A percentile compares a stretch with the other conserved stretches of the same genome.
These are phyloP conservation scores for Trichoderma aggressivum DNA, from an alignment of 2,329 filamentous ascomycete species.

Conservation along the genomic window DNA sequence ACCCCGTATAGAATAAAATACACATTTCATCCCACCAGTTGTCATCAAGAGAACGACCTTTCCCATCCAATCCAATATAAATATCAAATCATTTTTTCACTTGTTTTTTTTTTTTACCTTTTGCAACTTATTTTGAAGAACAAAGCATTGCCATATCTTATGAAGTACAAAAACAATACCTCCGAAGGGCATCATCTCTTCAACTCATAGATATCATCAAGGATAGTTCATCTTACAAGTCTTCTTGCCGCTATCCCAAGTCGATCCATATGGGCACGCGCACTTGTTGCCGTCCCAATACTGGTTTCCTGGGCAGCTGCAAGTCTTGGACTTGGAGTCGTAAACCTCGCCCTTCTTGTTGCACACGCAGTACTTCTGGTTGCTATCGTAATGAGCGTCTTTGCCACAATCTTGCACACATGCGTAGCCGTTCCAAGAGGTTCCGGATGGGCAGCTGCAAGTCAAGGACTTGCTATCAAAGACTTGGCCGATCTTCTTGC, in stretches of 20 bases:
- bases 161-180: not conserved
- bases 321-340: constrained; percentile 11
- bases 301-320: constrained; percentile 16
- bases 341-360: constrained; percentile 17
- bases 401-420: constrained; percentile 20
- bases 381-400: constrained; percentile 5
- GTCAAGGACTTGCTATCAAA: constrained; percentile 3
- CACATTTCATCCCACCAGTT: not conserved
- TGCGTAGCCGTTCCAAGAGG: constrained; percentile 1
- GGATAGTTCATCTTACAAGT: constrained; percentile 2
- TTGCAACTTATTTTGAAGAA: not conserved
- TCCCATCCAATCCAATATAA: not conserved
- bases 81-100: not conserved
- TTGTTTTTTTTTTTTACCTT: not conserved
- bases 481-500: constrained; percentile 18
- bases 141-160: not conserved
- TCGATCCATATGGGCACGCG: constrained; percentile 14
- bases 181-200: not conserved
- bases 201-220: not conserved
- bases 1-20: not conserved
- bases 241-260: constrained; percentile 10
- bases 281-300: constrained; percentile 11
- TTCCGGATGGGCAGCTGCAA: constrained; percentile 14
- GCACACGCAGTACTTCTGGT: constrained; percentile 16
- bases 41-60: not conserved